Conservation (phyloP, 345 rosid genomes). For the Acer campestre region DNA sequence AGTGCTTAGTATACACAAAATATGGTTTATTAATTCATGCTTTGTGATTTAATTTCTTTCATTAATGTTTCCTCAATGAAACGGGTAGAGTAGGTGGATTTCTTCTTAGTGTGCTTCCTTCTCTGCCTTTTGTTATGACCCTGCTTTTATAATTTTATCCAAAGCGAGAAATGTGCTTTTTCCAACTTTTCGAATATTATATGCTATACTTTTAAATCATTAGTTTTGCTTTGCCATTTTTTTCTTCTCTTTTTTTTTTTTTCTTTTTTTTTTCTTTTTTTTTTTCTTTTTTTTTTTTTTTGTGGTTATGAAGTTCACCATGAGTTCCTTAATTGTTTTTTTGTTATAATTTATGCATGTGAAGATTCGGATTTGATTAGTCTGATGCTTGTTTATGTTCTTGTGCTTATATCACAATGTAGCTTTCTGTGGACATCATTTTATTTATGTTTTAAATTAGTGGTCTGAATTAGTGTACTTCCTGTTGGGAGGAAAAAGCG, state of each 20-base stretch:
- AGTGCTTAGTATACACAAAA: neutral
- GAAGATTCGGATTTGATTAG: neutral
- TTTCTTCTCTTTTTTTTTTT: too few relatives aligned
- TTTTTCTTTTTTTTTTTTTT: too few relatives aligned
- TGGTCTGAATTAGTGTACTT: neutral
- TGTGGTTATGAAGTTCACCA: neutral
- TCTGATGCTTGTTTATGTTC: neutral
- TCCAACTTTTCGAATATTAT: neutral
- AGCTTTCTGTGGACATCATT: neutral
- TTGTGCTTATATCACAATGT: neutral
- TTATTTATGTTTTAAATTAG: neutral
- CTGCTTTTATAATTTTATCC: neutral
- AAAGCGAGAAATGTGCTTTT: neutral
- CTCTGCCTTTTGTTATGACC: neutral
- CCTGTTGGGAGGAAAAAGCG: neutral
- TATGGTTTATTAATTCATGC: neutral
- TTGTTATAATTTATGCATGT: neutral
- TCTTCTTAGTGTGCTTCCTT: neutral
- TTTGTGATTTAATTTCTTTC: constrained; percentile 13
- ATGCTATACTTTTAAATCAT: neutral
- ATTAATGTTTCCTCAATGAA: neutral
- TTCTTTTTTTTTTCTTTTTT: too few relatives aligned
- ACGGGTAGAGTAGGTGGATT: neutral
- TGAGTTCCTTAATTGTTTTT: neutral
- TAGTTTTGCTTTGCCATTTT: neutral